Conservation (phyloP, 1,284 basidiomycete species). For the Rhodotorula sp. region DNA sequence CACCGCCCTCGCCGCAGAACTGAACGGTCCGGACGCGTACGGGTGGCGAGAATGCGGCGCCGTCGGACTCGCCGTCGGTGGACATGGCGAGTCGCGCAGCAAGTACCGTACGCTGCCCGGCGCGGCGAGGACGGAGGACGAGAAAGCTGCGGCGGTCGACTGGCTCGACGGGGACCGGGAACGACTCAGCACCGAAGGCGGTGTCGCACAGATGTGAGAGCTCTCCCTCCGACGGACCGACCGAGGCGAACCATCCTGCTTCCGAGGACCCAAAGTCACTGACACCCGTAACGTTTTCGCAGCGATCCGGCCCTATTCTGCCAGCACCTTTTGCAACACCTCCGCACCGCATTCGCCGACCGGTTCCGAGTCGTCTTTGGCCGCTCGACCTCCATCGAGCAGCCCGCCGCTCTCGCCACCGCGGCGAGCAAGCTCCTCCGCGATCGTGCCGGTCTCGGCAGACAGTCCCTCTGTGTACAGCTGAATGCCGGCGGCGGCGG, state of each 20-base stretch:
- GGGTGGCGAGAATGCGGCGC: conserved; percentile 33
- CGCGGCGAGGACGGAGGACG: conserved; percentile 4
- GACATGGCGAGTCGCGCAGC: conserved; percentile 12
- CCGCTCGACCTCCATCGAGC: not conserved
- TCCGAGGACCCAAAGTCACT: too few relatives aligned
- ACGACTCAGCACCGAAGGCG: conserved; percentile 28
- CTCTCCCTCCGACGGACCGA: not conserved
- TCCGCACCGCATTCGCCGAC: not conserved
- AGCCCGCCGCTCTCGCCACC: not conserved
- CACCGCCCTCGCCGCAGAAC: conserved; percentile 7
- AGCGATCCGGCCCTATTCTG: conserved; percentile 38
- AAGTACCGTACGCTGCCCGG: conserved; percentile 33
- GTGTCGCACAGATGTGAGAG: conserved; percentile 36
- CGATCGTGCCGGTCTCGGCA: not conserved
- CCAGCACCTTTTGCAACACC: conserved; percentile 12
- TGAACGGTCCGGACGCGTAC: conserved; percentile 16
- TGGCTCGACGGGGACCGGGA: conserved; percentile 35
- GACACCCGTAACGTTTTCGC: not conserved
- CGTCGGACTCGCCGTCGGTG: conserved; percentile 31
- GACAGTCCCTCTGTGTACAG: not conserved
- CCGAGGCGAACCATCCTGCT: not conserved
- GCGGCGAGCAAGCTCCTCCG: not conserved
- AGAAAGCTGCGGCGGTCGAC: not conserved
- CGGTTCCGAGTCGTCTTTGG: conserved; percentile 29
- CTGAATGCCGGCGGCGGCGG: not conserved